phyloP scores from a whole-genome alignment of 2,329 filamentous ascomycete genomes.

The Lomentospora prolificans region DNA sequence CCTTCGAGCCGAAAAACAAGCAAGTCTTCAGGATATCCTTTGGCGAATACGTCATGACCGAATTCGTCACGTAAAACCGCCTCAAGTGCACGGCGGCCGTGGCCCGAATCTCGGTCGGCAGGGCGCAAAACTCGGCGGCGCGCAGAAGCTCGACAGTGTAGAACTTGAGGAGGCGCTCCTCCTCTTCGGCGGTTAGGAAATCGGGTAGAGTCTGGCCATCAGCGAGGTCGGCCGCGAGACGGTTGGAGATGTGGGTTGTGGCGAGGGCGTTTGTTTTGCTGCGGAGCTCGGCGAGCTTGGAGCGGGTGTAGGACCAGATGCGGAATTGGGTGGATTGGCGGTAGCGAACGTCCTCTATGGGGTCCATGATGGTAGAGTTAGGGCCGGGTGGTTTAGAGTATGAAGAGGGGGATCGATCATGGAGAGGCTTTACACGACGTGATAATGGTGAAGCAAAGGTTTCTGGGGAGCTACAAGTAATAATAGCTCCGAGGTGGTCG shows the following conservation, averaged over 20 bases:
- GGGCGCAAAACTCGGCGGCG: conserved; percentile 39
- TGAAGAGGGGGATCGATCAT: background rate
- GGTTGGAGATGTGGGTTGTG: conserved; percentile 45
- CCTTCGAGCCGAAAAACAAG: conserved; percentile 88
- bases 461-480: background rate
- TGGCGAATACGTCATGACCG: conserved; percentile 91
- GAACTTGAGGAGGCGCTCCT: conserved; percentile 69
- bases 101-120: conserved; percentile 27
- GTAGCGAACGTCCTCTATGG: conserved; percentile 75
- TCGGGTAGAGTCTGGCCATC: conserved; percentile 47
- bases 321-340: conserved; percentile 82
- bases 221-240: conserved; percentile 27
- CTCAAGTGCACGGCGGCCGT: conserved; percentile 85
- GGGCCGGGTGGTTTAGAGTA: background rate
- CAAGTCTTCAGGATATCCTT: conserved; percentile 82
- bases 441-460: background rate
- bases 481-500: background rate
- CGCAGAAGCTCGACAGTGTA: conserved; percentile 55
- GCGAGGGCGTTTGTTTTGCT: conserved; percentile 72
- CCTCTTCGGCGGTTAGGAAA: conserved; percentile 75
- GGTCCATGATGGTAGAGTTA: conserved; percentile 4
- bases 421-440: background rate
- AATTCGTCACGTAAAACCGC: conserved; percentile 93
- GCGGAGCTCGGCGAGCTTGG: conserved; percentile 62
- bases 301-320: conserved; percentile 81